Base-by-base conservation (phyloP, 1,284 basidiomycete species). In the Papiliotrema laurentii region DNA sequence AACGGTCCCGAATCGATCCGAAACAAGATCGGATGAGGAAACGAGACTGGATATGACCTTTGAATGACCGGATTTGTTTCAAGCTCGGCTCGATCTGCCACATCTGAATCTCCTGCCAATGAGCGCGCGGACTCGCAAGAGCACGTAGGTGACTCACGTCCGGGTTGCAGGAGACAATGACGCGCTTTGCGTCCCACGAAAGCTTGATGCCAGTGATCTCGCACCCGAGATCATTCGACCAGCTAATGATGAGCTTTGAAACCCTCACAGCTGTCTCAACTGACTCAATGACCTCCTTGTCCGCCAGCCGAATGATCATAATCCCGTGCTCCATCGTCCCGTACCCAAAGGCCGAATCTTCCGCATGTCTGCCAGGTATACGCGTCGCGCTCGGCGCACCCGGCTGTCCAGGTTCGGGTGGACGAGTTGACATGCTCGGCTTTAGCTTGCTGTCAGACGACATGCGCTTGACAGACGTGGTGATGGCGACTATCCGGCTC, bases 1-100 rank as follows among this genome's bases (percentile, higher is more conserved):
- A 94, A 64, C 86, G 88, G 53, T 86, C 85, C 63, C 89, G 85
- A 27, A 85, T 77, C n/a, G 93, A 93, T 24, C 93, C 96, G 71
- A 97, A 97, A 65, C 89, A 92, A 68, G 87, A 89, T 50, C 89
- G 81, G 54, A 98, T 88, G 54, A 97, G 83, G 71, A 89, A 87
- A 34, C 80, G 78, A 3, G 81, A 81, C 72, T 93, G 89, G 31
- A 80, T 80, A 62, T 92, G 87, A 22, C 88, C 93, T 2, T 82
- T 82, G 66, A 85, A 94, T 69, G 84, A 87, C 56, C 86, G 83
- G 25, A 85, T 79, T 55, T 91, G 76, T 47, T 81, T 80, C 41
- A 82, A 80, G 43, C 81, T 56, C 4, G 75, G 73, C 22, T 75
- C 79, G 41, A 97, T 79, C 65, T 91, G 85, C 83, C 87, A 90